phyloP scores from a whole-genome alignment of 768 basidiomycete species.

The Tricholoma hemisulphureum region DNA sequence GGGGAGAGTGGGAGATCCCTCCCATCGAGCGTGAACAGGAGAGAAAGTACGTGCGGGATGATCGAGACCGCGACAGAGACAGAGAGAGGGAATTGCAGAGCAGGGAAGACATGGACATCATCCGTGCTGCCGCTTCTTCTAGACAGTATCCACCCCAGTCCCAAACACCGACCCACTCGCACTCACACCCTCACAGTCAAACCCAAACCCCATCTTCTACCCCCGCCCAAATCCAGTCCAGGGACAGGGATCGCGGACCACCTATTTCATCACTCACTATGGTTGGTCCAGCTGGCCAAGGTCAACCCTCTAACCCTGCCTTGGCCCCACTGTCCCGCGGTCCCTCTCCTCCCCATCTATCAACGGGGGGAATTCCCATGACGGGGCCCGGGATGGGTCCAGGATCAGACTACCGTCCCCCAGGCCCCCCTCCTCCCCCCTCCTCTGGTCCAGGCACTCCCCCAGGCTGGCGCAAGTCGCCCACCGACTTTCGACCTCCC shows the following conservation, averaged over 20 bases:
- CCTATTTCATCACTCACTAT: not conserved
- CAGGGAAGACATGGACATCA: constrained; percentile 17
- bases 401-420: not conserved
- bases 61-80: constrained; percentile 25
- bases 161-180: not conserved
- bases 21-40: not conserved
- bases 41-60: not conserved
- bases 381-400: not conserved
- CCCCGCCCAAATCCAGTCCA: constrained; percentile 1
- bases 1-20: not conserved
- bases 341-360: not conserved
- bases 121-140: constrained; percentile 18
- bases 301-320: not conserved
- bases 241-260: constrained; percentile 9
- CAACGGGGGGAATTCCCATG: not conserved
- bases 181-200: constrained; percentile 1
- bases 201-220: constrained; percentile 10
- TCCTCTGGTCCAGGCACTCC: not conserved
- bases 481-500: not conserved
- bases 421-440: not conserved
- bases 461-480: not conserved
- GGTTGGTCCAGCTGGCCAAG: not conserved
- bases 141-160: constrained; percentile 8
- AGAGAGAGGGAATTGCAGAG: constrained; percentile 7
- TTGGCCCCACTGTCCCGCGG: not conserved